phyloP scores from a whole-genome alignment of 768 basidiomycete genomes.

The Thelephora aurantiotincta region DNA sequence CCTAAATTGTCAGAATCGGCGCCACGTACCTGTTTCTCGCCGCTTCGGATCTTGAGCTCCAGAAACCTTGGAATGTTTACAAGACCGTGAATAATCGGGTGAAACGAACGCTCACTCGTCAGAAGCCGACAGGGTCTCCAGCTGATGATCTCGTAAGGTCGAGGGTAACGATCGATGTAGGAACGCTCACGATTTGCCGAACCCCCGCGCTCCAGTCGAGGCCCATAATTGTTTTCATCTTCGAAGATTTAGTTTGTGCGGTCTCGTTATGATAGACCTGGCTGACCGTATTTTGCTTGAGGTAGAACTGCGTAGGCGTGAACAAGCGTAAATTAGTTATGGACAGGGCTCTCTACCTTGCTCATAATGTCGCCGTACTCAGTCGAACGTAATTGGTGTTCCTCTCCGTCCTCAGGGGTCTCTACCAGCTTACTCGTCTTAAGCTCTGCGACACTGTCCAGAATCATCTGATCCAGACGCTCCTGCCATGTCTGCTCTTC shows the following conservation, averaged over 20 bases:
- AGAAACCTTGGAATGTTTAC: conserved; percentile 33
- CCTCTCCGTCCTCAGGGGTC: conserved; percentile 24
- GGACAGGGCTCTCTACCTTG: conserved; percentile 34
- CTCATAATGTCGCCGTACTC: conserved; percentile 81
- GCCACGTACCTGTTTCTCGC: conserved; percentile 53
- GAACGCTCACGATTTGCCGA: conserved; percentile 46
- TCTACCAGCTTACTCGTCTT: conserved; percentile 46
- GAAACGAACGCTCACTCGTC: conserved; percentile 40
- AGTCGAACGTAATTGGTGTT: conserved; percentile 35
- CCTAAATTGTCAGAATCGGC: background rate
- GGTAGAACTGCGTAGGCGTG: conserved; percentile 42
- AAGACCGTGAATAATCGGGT: conserved; percentile 1
- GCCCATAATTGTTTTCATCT: conserved; percentile 59
- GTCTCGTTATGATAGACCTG: conserved; percentile 1
- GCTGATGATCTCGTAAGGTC: conserved; percentile 19
- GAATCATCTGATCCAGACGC: conserved; percentile 59
- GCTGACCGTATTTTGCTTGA: conserved; percentile 51
- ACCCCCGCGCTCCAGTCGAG: conserved; percentile 39
- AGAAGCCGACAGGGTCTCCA: conserved; percentile 49
- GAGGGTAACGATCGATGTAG: background rate
- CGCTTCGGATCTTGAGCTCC: conserved; percentile 52
- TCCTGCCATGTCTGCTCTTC: conserved; percentile 53
- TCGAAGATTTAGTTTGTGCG: background rate
- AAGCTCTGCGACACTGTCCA: conserved; percentile 45
- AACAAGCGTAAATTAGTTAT: background rate